phyloP scores from a whole-genome alignment of 108 stramenopile genomes.

The Cyclotella baltica region DNA sequence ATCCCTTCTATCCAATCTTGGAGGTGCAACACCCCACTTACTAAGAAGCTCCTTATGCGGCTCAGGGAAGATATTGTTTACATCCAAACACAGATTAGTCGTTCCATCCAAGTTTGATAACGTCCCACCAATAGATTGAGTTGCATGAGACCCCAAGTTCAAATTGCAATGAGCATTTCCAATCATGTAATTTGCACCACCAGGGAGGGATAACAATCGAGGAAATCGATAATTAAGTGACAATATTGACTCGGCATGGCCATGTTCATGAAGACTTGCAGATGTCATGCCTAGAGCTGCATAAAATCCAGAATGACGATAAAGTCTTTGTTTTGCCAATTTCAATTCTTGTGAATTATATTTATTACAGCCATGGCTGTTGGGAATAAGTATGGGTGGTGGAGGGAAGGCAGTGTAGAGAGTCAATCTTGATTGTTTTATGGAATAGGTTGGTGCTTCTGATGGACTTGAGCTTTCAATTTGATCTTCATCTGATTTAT shows the following conservation, averaged over 20 bases:
- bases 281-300: conserved; percentile 29
- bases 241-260: conserved; percentile 34
- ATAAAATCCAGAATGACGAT: conserved; percentile 44
- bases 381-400: conserved; percentile 18
- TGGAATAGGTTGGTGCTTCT: conserved; percentile 35
- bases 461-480: neutral
- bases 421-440: conserved; percentile 30
- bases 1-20: neutral
- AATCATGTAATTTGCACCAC: neutral
- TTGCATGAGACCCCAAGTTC: conserved; percentile 25
- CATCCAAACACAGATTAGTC: conserved; percentile 23
- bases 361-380: neutral
- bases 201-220: conserved; percentile 18
- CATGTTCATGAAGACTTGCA: conserved; percentile 14
- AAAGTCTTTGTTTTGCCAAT: conserved; percentile 20
- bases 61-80: conserved; percentile 7
- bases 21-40: conserved; percentile 4
- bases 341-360: conserved; percentile 14
- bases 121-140: conserved; percentile 22
- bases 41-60: neutral
- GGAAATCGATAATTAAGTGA: conserved; percentile 46
- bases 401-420: conserved; percentile 49
- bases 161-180: conserved; percentile 34
- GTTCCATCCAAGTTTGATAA: conserved; percentile 33
- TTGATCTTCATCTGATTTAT: neutral